A percentile compares a stretch with the other conserved stretches of the same genome.
phyloP scores from a whole-genome alignment of 352 stramenopile genomes.

The Phytophthora meadii region DNA sequence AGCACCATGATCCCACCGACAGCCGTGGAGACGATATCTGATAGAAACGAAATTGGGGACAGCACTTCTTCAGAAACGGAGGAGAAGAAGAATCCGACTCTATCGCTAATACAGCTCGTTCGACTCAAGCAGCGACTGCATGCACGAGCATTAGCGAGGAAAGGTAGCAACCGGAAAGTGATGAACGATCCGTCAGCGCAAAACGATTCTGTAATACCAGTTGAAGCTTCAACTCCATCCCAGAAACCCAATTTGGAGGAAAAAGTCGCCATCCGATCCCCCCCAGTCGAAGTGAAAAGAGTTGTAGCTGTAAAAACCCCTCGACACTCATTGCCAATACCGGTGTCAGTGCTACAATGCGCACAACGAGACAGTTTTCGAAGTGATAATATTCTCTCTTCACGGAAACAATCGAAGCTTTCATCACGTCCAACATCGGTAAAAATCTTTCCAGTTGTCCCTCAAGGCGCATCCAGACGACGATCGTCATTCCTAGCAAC shows the following conservation, averaged over 20 bases:
- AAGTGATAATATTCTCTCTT: conserved; percentile 21
- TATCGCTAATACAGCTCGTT: conserved; percentile 33
- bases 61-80: too few relatives aligned
- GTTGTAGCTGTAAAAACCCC: neutral
- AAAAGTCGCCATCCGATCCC: neutral
- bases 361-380: conserved; percentile 8
- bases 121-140: conserved; percentile 27
- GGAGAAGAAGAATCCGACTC: too few relatives aligned
- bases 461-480: neutral
- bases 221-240: neutral
- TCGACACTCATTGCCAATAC: conserved; percentile 12
- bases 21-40: neutral
- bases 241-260: conserved; percentile 2
- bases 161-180: conserved; percentile 1
- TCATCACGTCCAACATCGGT: neutral
- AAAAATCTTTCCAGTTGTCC: conserved; percentile 26
- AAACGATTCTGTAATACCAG: neutral
- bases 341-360: neutral
- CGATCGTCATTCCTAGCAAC: conserved; percentile 27
- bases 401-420: conserved; percentile 3
- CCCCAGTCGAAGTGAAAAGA: too few relatives aligned
- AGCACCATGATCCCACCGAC: conserved; percentile 11
- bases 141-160: conserved; percentile 13
- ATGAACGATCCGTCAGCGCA: neutral
- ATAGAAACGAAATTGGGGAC: neutral